Evolutionary conservation across 2,329 filamentous ascomycete species (phyloP).

Genomic region (Pseudocercospora eumusae): DNA sequence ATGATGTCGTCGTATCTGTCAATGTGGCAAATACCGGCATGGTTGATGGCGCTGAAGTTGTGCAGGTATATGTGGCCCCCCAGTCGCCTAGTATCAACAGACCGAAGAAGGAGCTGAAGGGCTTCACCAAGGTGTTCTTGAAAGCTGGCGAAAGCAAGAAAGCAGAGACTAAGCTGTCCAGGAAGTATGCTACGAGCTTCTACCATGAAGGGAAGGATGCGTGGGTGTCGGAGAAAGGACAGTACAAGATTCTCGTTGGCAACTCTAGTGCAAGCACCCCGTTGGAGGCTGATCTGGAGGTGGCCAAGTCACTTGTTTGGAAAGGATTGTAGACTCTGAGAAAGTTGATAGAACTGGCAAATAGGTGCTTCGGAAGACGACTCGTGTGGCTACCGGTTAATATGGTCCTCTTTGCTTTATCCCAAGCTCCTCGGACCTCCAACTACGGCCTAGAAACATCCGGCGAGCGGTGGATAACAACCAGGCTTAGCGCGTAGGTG

Average conservation of each 20-base stretch:
- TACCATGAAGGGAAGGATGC: constrained; percentile 68
- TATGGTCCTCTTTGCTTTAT: background rate
- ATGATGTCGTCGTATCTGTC: constrained; percentile 50
- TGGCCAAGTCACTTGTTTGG: constrained; percentile 68
- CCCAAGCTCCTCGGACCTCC: no score
- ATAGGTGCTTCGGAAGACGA: no score
- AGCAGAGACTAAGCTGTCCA: constrained; percentile 59
- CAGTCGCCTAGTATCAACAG: constrained; percentile 63
- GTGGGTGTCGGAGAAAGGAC: constrained; percentile 67
- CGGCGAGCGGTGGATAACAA: no score
- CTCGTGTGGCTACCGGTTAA: no score
- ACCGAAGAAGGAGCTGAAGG: constrained; percentile 70
- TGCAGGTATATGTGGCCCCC: constrained; percentile 69
- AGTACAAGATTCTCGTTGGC: constrained; percentile 64
- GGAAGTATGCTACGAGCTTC: constrained; percentile 68
- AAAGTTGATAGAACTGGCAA: no score
- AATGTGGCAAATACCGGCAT: constrained; percentile 60
- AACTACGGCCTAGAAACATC: no score
- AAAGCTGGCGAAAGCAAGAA: constrained; percentile 58
- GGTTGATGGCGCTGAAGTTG: constrained; percentile 61
- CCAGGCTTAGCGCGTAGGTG: no score
- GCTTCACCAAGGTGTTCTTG: constrained; percentile 66
- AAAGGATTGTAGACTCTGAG: constrained; percentile 51
- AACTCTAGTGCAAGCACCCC: constrained; percentile 58
- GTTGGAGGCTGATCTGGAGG: constrained; percentile 56